A percentile compares a stretch with the other conserved stretches of the same genome.
phyloP scores from a whole-genome alignment of 768 basidiomycete species.

The Suillus americanus region DNA sequence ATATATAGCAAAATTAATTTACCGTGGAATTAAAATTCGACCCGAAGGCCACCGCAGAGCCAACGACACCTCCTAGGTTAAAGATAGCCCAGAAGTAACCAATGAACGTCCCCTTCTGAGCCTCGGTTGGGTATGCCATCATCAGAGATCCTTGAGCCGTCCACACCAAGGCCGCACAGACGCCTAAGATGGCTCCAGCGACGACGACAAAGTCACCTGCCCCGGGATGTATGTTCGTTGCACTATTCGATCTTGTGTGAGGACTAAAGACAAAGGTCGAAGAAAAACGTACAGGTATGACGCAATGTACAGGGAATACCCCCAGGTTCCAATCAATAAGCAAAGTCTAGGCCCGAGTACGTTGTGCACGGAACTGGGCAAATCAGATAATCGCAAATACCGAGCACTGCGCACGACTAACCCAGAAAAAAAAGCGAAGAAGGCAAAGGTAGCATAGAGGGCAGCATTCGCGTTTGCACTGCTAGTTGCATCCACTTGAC shows the following conservation, averaged over 20 bases:
- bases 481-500: conserved; percentile 64
- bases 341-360: conserved; percentile 75
- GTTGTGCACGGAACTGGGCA: conserved; percentile 71
- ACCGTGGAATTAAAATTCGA: conserved; percentile 66
- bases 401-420: conserved; percentile 26
- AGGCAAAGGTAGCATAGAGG: conserved; percentile 64
- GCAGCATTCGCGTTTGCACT: conserved; percentile 71
- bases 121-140: conserved; percentile 80
- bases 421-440: conserved; percentile 71
- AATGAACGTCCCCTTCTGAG: conserved; percentile 75
- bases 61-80: conserved; percentile 79
- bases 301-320: conserved; percentile 76
- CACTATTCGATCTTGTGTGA: conserved; percentile 38
- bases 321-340: conserved; percentile 68
- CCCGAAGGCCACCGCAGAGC: conserved; percentile 72
- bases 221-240: conserved; percentile 64
- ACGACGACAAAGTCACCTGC: conserved; percentile 66
- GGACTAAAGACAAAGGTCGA: not conserved
- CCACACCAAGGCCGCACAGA: conserved; percentile 76
- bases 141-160: conserved; percentile 85
- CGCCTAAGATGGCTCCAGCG: conserved; percentile 70
- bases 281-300: conserved; percentile 60
- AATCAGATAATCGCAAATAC: not conserved
- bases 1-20: conserved; percentile 18
- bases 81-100: conserved; percentile 85